Base-by-base conservation (phyloP, 495 filamentous ascomycete genomes). In the Aspergillus kassunensis region DNA sequence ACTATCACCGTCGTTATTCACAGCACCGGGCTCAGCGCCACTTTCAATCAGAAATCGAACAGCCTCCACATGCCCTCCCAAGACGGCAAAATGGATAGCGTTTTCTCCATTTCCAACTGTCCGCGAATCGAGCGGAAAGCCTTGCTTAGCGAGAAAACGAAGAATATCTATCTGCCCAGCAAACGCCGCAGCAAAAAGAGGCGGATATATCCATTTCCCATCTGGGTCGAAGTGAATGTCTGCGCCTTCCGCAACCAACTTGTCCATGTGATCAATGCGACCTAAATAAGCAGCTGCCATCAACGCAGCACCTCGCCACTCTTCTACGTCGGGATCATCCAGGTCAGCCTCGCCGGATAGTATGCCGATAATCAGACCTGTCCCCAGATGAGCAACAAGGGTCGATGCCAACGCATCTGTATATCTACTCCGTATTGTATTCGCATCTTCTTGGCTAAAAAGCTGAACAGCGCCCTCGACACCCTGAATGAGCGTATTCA, bases 281-380 rank as follows among this genome's bases (percentile, higher is more conserved):
- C 46, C 46, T 9, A 49, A 20, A 29, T 49, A 49, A 2, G 46
- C 46, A 6, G 46, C n/a, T 0, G 34, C 16, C 46, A 49, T 49
- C 8, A 49, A 9, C 3, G 46, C 46, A 0, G 47, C 36, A 10
- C 16, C 18, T 6, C 34, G 34, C 20, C 29, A 30, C 29, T 34
- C 11, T 6, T 34, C 29, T 6, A 13, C 31, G 44, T 33, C 30
- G 16, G 35, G 23, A 25, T 37, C 34, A 16, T 37, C n/a, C 13
- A 16, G 34, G 13, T 16, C 34, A n/a, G 34, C 6, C 8, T 37
- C 24, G 4, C 24, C 24, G 9, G 24, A 16, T 3, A 37, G 16
- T 3, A 45, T 31, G 5, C 3, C 11, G 18, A 45, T 27, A n/a
- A 45, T 45, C 24, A 29, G 29, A 21, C 21, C 44, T 1, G 44